Evolutionary conservation across 2,329 filamentous ascomycete genomes (phyloP).

Genomic region (Acrocalymma vagum): DNA sequence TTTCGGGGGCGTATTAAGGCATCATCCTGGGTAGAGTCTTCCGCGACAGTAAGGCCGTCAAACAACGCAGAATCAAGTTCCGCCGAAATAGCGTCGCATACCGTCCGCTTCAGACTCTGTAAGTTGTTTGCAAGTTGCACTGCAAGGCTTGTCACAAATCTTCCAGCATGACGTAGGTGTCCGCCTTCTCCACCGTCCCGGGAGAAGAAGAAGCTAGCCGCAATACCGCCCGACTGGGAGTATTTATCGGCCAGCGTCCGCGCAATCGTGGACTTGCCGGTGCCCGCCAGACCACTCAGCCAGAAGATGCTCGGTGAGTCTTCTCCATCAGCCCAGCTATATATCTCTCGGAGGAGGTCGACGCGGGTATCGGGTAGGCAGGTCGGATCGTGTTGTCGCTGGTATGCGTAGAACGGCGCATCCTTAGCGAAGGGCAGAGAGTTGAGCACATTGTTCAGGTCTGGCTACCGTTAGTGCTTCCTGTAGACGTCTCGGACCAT

Average conservation of each 20-base stretch:
- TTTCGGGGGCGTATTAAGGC: too few relatives aligned
- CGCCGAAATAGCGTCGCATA: slow-evolving; percentile 16
- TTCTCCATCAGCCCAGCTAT: slow-evolving; percentile 16
- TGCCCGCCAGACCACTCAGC: slow-evolving; percentile 35
- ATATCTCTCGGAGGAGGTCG: slow-evolving; percentile 27
- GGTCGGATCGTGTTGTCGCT: slow-evolving; percentile 21
- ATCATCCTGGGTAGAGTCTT: too few relatives aligned
- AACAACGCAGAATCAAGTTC: too few relatives aligned
- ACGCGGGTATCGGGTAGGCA: slow-evolving; percentile 27
- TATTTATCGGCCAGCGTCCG: slow-evolving; percentile 25
- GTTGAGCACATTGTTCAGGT: too few relatives aligned
- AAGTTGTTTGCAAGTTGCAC: slow-evolving; percentile 13
- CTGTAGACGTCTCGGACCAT: slow-evolving; percentile 6
- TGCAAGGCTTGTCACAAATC: slow-evolving; percentile 24
- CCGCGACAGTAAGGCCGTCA: too few relatives aligned
- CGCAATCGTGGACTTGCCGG: slow-evolving; percentile 38
- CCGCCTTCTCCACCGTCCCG: slow-evolving; percentile 15
- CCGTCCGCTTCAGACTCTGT: slow-evolving; percentile 1
- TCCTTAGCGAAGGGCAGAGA: too few relatives aligned
- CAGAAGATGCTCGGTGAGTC: slow-evolving; percentile 28
- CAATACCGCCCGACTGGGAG: background rate
- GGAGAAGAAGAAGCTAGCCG: slow-evolving; percentile 19
- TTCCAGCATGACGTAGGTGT: slow-evolving; percentile 14
- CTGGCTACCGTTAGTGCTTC: too few relatives aligned
- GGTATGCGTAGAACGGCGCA: slow-evolving; percentile 11